Evolutionary conservation across 2,329 filamentous ascomycete genomes (phyloP), one percentile per base, ranked within the genome.

Genomic region (Aspergillus tanneri): DNA sequence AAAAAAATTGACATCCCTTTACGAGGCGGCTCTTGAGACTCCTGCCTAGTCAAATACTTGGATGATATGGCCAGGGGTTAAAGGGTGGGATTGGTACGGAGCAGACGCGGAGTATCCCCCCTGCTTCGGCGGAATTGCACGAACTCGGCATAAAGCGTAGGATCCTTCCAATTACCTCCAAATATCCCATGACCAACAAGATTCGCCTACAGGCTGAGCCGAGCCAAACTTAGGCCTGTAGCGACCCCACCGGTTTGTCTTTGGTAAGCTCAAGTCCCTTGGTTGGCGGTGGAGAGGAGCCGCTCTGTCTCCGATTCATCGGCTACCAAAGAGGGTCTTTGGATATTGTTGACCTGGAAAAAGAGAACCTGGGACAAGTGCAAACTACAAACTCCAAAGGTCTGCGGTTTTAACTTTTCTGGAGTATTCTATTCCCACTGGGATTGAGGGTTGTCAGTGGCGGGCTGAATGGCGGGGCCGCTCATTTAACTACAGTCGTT

Each of bases 391-490:
- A 24, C 25, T 18, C n/a, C 9, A n/a, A 21, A n/a, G n/a, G n/a
- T n/a, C n/a, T n/a, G 14, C 12, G 8, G 14, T 40, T 35, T 47
- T 49, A 49, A 47, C 42, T 46, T 46, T 55, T 55, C 48, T 54
- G 46, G 53, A 50, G 38, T 30, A 40, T 49, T 49, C 50, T 47
- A n/a, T n/a, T n/a, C n/a, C n/a, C n/a, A 50, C 32, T 25, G 39
- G 24, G 43, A 39, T 28, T 30, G 44, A 21, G 36, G 27, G n/a
- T 19, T 27, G 48, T 40, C 38, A 36, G 50, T 55, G 54, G 55
- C 55, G 53, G 49, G 55, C 55, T 57, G 53, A 57, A 51, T 14
- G 40, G 50, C 47, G 48, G 53, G 34, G 40, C 39, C 46, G 16
- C 40, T 32, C 42, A 34, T 35, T 49, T 50, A 39, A 45, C 28